These are phyloP conservation scores for Kernera saxatilis DNA, from an alignment of 345 rosid species.

Conservation along the genomic window DNA sequence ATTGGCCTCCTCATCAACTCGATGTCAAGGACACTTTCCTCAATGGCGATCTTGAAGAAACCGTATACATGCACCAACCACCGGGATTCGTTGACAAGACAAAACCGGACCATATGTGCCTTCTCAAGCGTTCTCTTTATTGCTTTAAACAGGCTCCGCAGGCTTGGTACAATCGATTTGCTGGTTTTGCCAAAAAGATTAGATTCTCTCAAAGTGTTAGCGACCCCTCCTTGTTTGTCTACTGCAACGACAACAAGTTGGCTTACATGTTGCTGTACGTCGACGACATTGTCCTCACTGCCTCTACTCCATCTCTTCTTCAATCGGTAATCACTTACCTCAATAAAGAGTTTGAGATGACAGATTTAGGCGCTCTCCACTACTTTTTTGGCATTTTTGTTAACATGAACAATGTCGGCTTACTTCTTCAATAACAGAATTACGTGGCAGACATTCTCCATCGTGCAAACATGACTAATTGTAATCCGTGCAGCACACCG, in stretches of 20 bases:
- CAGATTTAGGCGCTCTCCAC: background rate
- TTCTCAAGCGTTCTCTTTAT: background rate
- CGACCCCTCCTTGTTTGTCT: background rate
- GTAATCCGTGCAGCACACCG: background rate
- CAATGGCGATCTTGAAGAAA: background rate
- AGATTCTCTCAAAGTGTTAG: background rate
- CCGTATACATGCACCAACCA: background rate
- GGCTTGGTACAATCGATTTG: background rate
- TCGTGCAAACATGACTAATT: background rate
- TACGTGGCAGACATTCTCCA: background rate
- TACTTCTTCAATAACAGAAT: background rate
- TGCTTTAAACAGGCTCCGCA: background rate
- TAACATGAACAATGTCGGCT: fast-evolving
- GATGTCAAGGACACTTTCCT: background rate
- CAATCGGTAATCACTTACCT: background rate
- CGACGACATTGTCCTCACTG: background rate
- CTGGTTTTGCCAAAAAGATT: fast-evolving
- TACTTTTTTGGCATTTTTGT: background rate
- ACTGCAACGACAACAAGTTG: background rate
- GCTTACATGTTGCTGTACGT: background rate
- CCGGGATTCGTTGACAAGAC: background rate
- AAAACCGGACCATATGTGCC: background rate
- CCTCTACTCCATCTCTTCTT: background rate
- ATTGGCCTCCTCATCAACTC: background rate
- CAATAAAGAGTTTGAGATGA: background rate